Evolutionary conservation across 768 basidiomycete species (phyloP), one percentile per base, ranked within the genome.

Genomic region (Russula sp.): DNA sequence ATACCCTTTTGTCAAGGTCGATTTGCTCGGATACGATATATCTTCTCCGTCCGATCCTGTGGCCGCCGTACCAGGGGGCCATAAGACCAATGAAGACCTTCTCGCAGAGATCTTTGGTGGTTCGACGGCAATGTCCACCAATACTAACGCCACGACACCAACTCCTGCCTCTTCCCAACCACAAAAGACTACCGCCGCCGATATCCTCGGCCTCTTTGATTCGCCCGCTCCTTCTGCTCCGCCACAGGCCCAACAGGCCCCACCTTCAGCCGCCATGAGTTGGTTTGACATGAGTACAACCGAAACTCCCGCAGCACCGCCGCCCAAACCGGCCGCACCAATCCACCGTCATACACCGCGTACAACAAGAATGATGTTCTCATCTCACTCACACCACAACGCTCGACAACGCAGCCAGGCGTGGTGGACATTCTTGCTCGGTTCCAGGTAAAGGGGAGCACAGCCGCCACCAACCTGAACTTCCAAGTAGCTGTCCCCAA

Each of bases 401-500:
- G 88, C 18, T 89, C 89, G 28, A 73, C 88, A 10, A 76, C 84
- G 53, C 87, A 89, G 66, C 92, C 93, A n/a, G 94, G 93, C 44
- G 79, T 96, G 49, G 88, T 96, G 26, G 90, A 95, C 76, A 90
- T 98, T 66, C 76, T 94, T 62, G 95, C 93, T 22, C 82, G 88
- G 59, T 98, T 99, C 79, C 87, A 90, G 63, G 83, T 86, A 3
- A 78, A 82, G 2, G 87, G 85, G 18, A 73, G 73, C 3, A 80
- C 76, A 22, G 59, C 81, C 6, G 86, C 81, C 2, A 79, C 79
- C 6, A 85, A 84, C 1, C 77, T 99, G 53, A 94, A 88, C 71
- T 98, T 99, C 79, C 97, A 98, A 74, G 97, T 94, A 46, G 97
- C 96, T 9, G 96, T 99, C 9, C 96, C 96, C 4, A 96, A 93